Evolutionary conservation across 768 basidiomycete genomes (phyloP).

Genomic region (Rhodotorula toruloides): DNA sequence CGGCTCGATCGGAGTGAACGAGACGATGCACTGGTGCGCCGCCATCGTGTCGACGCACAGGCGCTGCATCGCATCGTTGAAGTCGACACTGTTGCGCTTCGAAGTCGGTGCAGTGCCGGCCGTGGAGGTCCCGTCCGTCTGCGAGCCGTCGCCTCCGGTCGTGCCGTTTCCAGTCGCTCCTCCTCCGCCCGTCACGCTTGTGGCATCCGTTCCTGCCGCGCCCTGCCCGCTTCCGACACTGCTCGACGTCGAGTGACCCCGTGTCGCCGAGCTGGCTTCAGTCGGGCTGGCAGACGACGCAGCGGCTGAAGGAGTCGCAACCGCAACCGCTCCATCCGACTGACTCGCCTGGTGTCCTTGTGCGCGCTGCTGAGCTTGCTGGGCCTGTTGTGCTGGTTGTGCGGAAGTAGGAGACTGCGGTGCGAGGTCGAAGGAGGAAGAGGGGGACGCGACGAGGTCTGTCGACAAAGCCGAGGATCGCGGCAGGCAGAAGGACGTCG

Average conservation of each 20-base stretch:
- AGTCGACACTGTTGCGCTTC: conserved; percentile 21
- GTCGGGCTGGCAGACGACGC: background rate
- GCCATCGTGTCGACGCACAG: conserved; percentile 73
- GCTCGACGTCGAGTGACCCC: conserved; percentile 2
- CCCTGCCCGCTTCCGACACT: background rate
- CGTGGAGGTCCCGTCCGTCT: background rate
- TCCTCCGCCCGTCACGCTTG: background rate
- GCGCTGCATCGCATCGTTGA: conserved; percentile 66
- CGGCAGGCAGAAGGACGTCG: conserved; percentile 87
- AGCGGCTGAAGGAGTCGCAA: background rate
- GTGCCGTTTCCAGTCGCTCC: background rate
- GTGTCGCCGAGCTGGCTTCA: background rate
- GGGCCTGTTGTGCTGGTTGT: background rate
- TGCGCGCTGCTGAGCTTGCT: background rate
- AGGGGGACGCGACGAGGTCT: conserved; percentile 40
- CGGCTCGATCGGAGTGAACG: conserved; percentile 67
- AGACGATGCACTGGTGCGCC: conserved; percentile 74
- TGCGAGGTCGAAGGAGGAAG: conserved; percentile 30
- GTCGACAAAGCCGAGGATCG: conserved; percentile 58
- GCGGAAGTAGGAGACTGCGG: background rate
- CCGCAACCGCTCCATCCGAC: background rate
- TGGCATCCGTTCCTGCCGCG: background rate
- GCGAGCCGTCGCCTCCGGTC: background rate
- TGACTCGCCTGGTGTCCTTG: conserved; percentile 5
- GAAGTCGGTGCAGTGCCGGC: conserved; percentile 46